Base-by-base conservation (phyloP, 1,284 basidiomycete species). In the Blastosporella zonata region DNA sequence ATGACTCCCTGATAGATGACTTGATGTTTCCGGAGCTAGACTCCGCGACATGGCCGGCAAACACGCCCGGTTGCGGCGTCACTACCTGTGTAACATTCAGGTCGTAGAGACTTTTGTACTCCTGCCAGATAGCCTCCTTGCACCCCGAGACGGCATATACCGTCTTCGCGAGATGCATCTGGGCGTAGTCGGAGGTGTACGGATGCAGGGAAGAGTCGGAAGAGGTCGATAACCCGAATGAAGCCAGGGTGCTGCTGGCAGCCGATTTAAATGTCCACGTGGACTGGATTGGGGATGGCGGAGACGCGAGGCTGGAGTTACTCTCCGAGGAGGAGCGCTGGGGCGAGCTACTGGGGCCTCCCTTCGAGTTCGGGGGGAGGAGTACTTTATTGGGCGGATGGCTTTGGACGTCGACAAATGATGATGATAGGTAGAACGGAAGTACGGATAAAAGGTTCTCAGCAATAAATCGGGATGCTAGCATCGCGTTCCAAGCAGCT, bases 401-500 rank as follows among this genome's bases (percentile, higher is more conserved):
- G 1, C 73, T 68, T 53, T 74, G 72, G 46, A 83, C 72, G 39
- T 79, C 75, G 6, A 65, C 59, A 55, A 88, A 89, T 6, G 57
- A 54, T 41, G 74, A 72, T 0, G 78, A 78, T 33, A 89, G 71
- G 58, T 87, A 84, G 56, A 87, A 82, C 0, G 84, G 84, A 45
- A 89, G 70, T 44, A 87, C 74, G 15, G 81, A 75, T 41, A 80
- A 67, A 6, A 81, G 62, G 31, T 76, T 77, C 7, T 76, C 64
- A 0, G 80, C 68, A 33, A 89, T 68, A 58, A 84, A 85, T 20
- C 79, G 71, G 18, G 65, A 67, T 35, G 73, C 66, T 25, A 89
- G 73, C 84, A 89, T 85, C 35, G 76, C 73, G 43, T 82, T 77
- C 83, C 87, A 89, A 3, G 84, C 78, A 3, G 69, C 66, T 59